Conservation (phyloP, 1,284 basidiomycete species). For the Taiwanofungus camphoratus region DNA sequence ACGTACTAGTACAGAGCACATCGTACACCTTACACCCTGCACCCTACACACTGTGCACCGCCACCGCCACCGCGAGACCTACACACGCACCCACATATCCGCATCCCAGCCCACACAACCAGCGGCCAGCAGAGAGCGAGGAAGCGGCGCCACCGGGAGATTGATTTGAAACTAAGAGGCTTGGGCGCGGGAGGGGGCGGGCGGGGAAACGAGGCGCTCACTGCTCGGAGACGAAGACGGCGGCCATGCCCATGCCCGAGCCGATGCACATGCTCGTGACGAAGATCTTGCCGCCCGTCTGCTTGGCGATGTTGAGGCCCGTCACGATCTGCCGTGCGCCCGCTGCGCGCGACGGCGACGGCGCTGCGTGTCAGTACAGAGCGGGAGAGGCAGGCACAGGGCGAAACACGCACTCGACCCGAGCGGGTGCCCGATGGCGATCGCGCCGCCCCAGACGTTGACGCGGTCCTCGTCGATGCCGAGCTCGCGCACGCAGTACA, state of each 20-base stretch:
- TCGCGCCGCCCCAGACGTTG: conserved; percentile 86
- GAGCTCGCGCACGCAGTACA: conserved; percentile 75
- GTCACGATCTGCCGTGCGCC: conserved; percentile 89
- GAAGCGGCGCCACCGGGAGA: too few species aligned
- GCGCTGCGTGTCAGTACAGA: background rate
- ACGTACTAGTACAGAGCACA: too few species aligned
- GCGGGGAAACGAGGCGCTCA: too few species aligned
- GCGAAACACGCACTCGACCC: conserved; percentile 59
- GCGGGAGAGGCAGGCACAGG: conserved; percentile 1
- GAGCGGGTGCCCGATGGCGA: conserved; percentile 83
- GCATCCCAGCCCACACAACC: too few species aligned
- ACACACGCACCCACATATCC: too few species aligned
- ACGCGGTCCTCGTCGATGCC: conserved; percentile 78
- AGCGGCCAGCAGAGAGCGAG: too few species aligned
- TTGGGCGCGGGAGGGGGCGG: too few species aligned
- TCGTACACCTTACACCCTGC: too few species aligned
- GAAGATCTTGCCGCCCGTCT: conserved; percentile 71
- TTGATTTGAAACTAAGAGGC: too few species aligned
- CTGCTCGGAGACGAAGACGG: conserved; percentile 82
- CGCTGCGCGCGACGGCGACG: conserved; percentile 38
- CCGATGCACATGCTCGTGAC: conserved; percentile 97
- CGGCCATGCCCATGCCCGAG: conserved; percentile 84
- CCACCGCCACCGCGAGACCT: too few species aligned
- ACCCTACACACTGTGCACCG: too few species aligned
- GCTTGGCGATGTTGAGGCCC: conserved; percentile 77